These are phyloP conservation scores for Globisporangium iwayamae DNA, from an alignment of 352 stramenopile genomes.

Conservation along the genomic window DNA sequence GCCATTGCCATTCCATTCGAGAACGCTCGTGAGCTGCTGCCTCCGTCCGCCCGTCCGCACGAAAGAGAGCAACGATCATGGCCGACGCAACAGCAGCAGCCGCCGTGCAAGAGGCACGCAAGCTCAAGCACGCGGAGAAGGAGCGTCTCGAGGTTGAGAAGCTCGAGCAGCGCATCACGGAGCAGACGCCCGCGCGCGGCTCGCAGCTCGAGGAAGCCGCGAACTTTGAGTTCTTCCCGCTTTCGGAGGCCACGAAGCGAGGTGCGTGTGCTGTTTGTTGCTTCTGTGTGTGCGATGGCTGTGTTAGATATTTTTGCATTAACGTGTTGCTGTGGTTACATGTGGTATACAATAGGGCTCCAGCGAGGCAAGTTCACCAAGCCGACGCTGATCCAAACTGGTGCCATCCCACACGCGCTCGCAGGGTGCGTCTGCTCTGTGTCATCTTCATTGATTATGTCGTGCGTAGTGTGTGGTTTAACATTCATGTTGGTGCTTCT, in stretches of 20 bases:
- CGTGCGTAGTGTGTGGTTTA: background rate
- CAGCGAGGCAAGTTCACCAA: conserved; percentile 78
- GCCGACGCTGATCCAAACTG: conserved; percentile 89
- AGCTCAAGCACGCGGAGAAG: conserved; percentile 73
- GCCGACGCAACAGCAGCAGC: background rate
- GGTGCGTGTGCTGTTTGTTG: conserved; percentile 5
- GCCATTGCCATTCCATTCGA: background rate
- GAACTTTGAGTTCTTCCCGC: conserved; percentile 83
- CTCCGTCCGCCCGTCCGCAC: background rate
- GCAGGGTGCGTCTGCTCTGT: conserved; percentile 30
- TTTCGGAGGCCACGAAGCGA: conserved; percentile 77
- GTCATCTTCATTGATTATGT: background rate
- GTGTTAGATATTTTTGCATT: background rate
- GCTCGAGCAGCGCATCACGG: conserved; percentile 56
- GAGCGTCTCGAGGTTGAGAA: conserved; percentile 67
- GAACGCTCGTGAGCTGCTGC: background rate
- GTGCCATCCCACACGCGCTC: conserved; percentile 83
- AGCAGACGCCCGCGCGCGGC: conserved; percentile 72
- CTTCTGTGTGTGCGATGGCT: background rate
- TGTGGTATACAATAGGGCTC: conserved; percentile 22
- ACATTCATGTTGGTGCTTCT: background rate
- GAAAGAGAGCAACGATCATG: background rate
- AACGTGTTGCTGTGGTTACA: background rate
- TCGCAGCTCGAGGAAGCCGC: conserved; percentile 68
- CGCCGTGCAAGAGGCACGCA: conserved; percentile 26